These are phyloP conservation scores for Solanum piurae DNA, from an alignment of 257 asterid species.

Conservation along the genomic window DNA sequence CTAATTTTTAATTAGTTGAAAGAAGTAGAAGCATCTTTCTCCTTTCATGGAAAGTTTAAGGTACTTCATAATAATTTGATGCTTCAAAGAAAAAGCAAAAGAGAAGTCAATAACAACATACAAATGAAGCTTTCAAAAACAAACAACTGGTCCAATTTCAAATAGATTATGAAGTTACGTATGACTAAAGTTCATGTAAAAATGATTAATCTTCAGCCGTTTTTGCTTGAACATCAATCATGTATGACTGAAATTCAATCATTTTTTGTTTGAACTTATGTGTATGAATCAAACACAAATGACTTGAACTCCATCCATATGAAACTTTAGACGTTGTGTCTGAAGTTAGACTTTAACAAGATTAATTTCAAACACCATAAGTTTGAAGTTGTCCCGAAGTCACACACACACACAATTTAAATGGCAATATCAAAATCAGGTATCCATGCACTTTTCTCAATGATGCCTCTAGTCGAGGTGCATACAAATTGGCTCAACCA, in stretches of 20 bases:
- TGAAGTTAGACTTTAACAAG: background rate
- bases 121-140: background rate
- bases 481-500: background rate
- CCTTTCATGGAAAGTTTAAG: background rate
- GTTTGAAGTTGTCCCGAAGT: background rate
- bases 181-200: background rate
- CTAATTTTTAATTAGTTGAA: background rate
- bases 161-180: accelerated
- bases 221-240: background rate
- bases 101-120: background rate
- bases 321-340: background rate
- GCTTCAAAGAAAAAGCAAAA: background rate
- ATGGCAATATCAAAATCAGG: background rate
- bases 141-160: background rate
- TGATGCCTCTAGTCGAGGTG: background rate
- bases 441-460: background rate
- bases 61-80: background rate
- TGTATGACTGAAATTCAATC: background rate
- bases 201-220: background rate
- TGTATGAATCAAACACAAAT: background rate
- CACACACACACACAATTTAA: background rate
- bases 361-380: background rate
- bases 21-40: background rate
- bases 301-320: background rate
- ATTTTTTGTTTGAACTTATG: background rate